These are phyloP conservation scores for Oxalis stricta DNA, from an alignment of 441 rosid genomes.

Conservation along the genomic window DNA sequence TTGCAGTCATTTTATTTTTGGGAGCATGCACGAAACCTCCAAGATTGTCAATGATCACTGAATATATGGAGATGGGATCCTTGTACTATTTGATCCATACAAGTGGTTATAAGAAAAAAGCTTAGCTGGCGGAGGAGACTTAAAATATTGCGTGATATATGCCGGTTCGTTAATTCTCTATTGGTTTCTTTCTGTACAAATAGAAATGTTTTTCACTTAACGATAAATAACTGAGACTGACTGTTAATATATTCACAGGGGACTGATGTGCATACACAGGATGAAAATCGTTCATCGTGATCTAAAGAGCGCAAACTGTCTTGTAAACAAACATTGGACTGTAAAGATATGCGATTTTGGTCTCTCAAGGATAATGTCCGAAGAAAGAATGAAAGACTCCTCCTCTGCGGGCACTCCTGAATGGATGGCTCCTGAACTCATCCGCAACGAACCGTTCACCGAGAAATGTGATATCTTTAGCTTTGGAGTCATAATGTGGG, in stretches of 20 bases:
- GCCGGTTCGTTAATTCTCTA: slow-evolving; percentile 44
- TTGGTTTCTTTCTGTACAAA: not conserved
- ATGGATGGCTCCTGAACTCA: slow-evolving; percentile 99
- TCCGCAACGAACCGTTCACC: slow-evolving; percentile 79
- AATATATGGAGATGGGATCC: slow-evolving; percentile 97
- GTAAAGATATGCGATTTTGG: slow-evolving; percentile 93
- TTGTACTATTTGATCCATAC: slow-evolving; percentile 70
- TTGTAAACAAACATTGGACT: slow-evolving; percentile 70
- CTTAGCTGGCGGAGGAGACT: slow-evolving; percentile 81
- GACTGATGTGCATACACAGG: slow-evolving; percentile 91
- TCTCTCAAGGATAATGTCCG: slow-evolving; percentile 71
- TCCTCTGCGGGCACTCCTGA: slow-evolving; percentile 93
- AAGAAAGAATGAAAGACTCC: slow-evolving; percentile 46
- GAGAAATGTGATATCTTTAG: slow-evolving; percentile 93
- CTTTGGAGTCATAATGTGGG: slow-evolving; percentile 97
- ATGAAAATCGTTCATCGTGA: slow-evolving; percentile 93
- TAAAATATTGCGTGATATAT: slow-evolving; percentile 89
- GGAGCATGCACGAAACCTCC: slow-evolving; percentile 98
- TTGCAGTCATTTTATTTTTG: slow-evolving; percentile 88
- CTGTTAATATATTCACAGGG: no score
- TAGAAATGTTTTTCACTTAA: not conserved
- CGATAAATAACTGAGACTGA: not conserved
- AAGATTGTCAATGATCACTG: slow-evolving; percentile 81
- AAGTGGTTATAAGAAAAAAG: slow-evolving; percentile 86
- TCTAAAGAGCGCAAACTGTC: slow-evolving; percentile 90